Conservation (phyloP, 106 monocot species). For the Dendrobium chrysotoxum region DNA sequence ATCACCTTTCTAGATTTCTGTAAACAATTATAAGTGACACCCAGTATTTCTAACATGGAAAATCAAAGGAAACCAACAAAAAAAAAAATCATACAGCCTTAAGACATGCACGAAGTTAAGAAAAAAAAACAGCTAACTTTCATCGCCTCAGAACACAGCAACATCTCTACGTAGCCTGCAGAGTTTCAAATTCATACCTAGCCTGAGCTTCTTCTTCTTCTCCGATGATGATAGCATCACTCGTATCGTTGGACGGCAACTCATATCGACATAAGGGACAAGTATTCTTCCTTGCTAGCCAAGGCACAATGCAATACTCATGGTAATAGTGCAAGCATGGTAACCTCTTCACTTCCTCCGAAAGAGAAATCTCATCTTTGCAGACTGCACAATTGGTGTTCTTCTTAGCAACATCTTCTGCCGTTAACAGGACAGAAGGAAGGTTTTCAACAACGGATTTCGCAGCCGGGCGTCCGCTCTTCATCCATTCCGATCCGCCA, state of each 20-base stretch:
- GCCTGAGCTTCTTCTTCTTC: background rate
- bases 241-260: conserved; percentile 63
- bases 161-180: conserved; percentile 15
- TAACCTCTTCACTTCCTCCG: conserved; percentile 55
- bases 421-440: conserved; percentile 38
- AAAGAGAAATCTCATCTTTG: conserved; percentile 51
- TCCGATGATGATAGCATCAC: conserved; percentile 10
- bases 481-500: conserved; percentile 18
- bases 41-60: background rate
- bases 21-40: background rate
- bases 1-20: background rate
- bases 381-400: conserved; percentile 61
- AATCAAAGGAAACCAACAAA: background rate
- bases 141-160: background rate
- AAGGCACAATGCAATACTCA: conserved; percentile 76
- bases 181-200: conserved; percentile 44
- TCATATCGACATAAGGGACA: conserved; percentile 86
- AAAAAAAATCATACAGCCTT: no score
- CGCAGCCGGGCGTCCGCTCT: conserved; percentile 61
- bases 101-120: background rate
- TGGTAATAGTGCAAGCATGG: conserved; percentile 80
- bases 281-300: conserved; percentile 72
- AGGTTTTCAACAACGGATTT: conserved; percentile 53
- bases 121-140: background rate
- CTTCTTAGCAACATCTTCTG: conserved; percentile 29